Conservation (phyloP, 192 early-diverging fungal genomes). For the Phlyctochytrium planicorne region DNA sequence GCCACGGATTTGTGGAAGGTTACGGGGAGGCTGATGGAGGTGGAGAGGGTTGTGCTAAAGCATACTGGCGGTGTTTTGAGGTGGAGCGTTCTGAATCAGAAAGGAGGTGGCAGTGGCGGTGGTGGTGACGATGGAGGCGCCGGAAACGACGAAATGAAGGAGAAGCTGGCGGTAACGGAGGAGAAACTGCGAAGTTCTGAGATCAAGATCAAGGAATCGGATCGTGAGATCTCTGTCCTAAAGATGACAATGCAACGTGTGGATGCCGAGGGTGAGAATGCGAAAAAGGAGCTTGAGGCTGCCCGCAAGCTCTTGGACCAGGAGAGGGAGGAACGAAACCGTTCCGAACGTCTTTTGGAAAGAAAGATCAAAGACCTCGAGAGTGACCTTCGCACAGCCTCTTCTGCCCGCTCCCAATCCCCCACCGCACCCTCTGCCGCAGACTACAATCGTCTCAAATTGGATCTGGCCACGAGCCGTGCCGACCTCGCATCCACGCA, state of each 20-base stretch:
- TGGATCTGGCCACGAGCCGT: constrained; percentile 40
- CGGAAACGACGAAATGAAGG: not conserved
- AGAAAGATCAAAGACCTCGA: constrained; percentile 16
- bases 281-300: constrained; percentile 8
- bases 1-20: constrained; percentile 36
- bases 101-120: not conserved
- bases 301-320: constrained; percentile 14
- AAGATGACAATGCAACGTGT: constrained; percentile 38
- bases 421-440: not conserved
- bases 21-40: constrained; percentile 32
- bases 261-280: constrained; percentile 30
- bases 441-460: constrained; percentile 37
- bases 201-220: constrained; percentile 37
- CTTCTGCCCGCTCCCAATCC: not conserved
- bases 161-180: not conserved
- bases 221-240: constrained; percentile 35
- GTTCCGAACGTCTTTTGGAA: constrained; percentile 11
- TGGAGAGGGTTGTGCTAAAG: constrained; percentile 44
- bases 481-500: constrained; percentile 26
- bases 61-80: constrained; percentile 41
- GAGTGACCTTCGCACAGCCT: constrained; percentile 4
- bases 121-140: not conserved
- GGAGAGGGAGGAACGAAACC: not conserved
- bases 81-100: constrained; percentile 23
- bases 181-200: constrained; percentile 39